phyloP scores from a whole-genome alignment of 768 basidiomycete species.

The Paxillus involutus region DNA sequence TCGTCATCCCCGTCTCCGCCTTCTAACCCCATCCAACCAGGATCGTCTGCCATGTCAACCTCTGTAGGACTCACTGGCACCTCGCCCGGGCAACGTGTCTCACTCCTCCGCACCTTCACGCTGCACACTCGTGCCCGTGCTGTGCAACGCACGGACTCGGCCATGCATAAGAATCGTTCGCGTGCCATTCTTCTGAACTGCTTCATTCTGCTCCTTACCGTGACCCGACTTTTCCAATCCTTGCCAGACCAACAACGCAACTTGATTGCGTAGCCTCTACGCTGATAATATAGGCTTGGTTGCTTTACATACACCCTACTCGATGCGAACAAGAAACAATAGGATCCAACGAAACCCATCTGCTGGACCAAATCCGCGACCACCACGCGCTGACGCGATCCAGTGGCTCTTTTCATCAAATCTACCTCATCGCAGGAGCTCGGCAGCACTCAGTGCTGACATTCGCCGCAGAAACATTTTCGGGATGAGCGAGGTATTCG shows the following conservation, averaged over 20 bases:
- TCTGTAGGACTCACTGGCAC: constrained; percentile 11
- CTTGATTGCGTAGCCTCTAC: constrained; percentile 1
- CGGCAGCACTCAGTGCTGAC: constrained; percentile 58
- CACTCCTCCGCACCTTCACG: constrained; percentile 19
- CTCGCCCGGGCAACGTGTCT: constrained; percentile 29
- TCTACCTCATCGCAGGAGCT: constrained; percentile 60
- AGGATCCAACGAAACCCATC: constrained; percentile 27
- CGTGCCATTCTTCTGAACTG: constrained; percentile 19
- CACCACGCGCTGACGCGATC: constrained; percentile 41
- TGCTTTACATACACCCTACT: constrained; percentile 1
- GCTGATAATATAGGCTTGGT: constrained; percentile 13
- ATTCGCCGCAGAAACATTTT: constrained; percentile 72
- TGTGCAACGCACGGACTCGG: constrained; percentile 20
- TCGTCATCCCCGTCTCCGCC: constrained; percentile 35
- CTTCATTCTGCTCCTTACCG: constrained; percentile 12
- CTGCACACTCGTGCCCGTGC: constrained; percentile 33
- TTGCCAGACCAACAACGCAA: background rate
- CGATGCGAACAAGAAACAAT: constrained; percentile 26
- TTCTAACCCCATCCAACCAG: constrained; percentile 33
- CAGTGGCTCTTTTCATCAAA: constrained; percentile 80
- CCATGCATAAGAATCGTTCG: constrained; percentile 25
- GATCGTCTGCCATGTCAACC: constrained; percentile 26
- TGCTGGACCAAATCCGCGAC: constrained; percentile 23
- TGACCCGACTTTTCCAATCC: constrained; percentile 3
- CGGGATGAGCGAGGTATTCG: constrained; percentile 76